Evolutionary conservation across 169 alveolate species (phyloP).

Genomic region (Besnoitia besnoiti): DNA sequence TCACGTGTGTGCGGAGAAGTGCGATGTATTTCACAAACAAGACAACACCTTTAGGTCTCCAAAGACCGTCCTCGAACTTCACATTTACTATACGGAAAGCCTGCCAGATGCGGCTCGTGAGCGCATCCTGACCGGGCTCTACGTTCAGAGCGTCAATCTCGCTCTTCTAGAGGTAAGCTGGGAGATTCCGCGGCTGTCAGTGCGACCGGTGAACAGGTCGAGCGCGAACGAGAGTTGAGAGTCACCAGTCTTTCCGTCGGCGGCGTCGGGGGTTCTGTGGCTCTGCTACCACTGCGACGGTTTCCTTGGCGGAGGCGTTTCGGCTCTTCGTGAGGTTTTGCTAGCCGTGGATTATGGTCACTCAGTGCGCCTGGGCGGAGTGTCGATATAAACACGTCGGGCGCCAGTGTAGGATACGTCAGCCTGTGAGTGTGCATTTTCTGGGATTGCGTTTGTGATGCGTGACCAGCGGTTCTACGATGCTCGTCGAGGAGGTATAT

Average conservation of each 20-base stretch:
- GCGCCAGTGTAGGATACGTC: too few relatives aligned
- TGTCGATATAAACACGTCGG: too few relatives aligned
- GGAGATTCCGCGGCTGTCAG: too few relatives aligned
- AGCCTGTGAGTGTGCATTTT: background rate
- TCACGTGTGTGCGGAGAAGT: background rate
- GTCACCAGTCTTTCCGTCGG: too few relatives aligned
- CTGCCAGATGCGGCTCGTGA: constrained; percentile 6
- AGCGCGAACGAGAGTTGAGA: too few relatives aligned
- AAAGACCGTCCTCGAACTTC: constrained; percentile 15
- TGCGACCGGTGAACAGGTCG: too few relatives aligned
- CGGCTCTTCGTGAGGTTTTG: background rate
- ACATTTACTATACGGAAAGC: constrained; percentile 25
- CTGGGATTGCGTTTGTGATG: background rate
- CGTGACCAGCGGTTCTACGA: background rate
- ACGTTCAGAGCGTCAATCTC: background rate
- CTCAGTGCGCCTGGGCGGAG: background rate
- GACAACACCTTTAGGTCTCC: constrained; percentile 29
- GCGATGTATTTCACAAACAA: constrained; percentile 45
- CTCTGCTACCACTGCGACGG: background rate
- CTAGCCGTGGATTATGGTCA: background rate
- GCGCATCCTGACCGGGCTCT: constrained; percentile 33
- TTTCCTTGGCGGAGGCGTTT: background rate
- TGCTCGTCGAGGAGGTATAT: background rate
- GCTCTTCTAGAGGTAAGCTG: constrained; percentile 41
- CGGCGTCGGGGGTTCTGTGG: too few relatives aligned